Evolutionary conservation across 2,329 filamentous ascomycete species (phyloP), one percentile per base, ranked within the genome.

Genomic region (Epichloe uncinata): DNA sequence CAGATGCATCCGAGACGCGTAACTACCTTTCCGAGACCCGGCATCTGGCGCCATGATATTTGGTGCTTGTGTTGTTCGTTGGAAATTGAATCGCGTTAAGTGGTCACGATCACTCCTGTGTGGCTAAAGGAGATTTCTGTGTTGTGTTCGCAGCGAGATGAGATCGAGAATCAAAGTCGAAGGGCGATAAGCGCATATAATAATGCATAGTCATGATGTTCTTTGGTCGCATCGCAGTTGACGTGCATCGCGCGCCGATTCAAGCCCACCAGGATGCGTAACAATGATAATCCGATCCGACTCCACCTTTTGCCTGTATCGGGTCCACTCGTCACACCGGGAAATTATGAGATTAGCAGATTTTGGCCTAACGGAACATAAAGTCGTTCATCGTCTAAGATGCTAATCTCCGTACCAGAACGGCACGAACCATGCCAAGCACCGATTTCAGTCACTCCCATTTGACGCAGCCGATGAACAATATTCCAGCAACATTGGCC

Each of bases 1-100:
- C 42, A 12, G 43, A 33, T 34, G 38, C 9, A 44, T 40, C 16
- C 16, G 5, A 15, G 36, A n/a, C 11, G 8, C 15, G 15, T 7
- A 43, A 16, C 8, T 59, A 64, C 62, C 61, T 60, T 64, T 64
- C 45, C 61, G 60, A 51, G 58, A 50, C 36, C 58, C 57, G 37
- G 50, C 53, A 22, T 56, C 53, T 35, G 55, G 51, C 49, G 52
- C 55, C 56, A 57, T 58, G 48, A 37, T 48, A 48, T 38, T n/a
- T 33, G 20, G 33, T 30, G 40, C 40, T 43, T 37, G 30, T 20
- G 38, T 15, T 48, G 40, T 9, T 42, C 30, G 16, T 22, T 18
- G 26, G 33, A 18, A 18, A 16, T 26, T 12, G 15, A 37, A 15
- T 20, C 40, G 33, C 33, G 42, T 42, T 20, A 18, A 30, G 16